Percentiles rank a stretch among this genome's conserved stretches.
Conservation (phyloP, 768 basidiomycete genomes). For the Pleurotus sapidus region DNA sequence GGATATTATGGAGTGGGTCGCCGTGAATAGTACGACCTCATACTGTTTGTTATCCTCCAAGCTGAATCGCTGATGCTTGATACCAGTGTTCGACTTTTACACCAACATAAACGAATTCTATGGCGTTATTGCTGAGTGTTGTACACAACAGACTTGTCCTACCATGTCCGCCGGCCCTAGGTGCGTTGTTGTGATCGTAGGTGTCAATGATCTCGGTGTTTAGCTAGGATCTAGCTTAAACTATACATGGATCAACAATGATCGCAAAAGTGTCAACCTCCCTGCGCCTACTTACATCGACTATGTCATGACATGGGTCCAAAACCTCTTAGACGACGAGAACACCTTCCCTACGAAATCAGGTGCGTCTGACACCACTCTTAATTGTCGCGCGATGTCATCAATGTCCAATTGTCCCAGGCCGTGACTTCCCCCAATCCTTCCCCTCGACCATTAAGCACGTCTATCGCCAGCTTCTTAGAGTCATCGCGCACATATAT, state of each 20-base stretch:
- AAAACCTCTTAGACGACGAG: constrained; percentile 94
- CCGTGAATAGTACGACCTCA: constrained; percentile 59
- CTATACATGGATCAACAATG: constrained; percentile 98
- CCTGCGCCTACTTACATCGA: constrained; percentile 97
- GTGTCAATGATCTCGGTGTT: neutral
- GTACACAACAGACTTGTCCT: constrained; percentile 85
- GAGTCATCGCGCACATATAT: constrained; percentile 98
- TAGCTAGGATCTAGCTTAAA: constrained; percentile 60
- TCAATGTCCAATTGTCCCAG: constrained; percentile 32
- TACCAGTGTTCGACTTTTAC: constrained; percentile 93
- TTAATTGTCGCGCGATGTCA: constrained; percentile 24
- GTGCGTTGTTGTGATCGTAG: constrained; percentile 45
- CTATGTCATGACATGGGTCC: constrained; percentile 99
- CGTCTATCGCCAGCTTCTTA: constrained; percentile 93
- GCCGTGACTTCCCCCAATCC: constrained; percentile 82
- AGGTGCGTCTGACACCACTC: constrained; percentile 58
- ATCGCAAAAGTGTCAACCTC: constrained; percentile 86
- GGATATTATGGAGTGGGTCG: constrained; percentile 98
- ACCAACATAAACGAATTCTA: constrained; percentile 97
- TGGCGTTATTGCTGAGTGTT: constrained; percentile 91
- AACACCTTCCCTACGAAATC: constrained; percentile 92
- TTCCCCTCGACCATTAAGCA: constrained; percentile 94
- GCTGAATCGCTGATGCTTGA: neutral
- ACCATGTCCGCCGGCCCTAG: constrained; percentile 90
- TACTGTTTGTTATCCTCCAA: neutral